phyloP scores from a whole-genome alignment of 306 rosid genomes.

The Aeschynomene evenia region DNA sequence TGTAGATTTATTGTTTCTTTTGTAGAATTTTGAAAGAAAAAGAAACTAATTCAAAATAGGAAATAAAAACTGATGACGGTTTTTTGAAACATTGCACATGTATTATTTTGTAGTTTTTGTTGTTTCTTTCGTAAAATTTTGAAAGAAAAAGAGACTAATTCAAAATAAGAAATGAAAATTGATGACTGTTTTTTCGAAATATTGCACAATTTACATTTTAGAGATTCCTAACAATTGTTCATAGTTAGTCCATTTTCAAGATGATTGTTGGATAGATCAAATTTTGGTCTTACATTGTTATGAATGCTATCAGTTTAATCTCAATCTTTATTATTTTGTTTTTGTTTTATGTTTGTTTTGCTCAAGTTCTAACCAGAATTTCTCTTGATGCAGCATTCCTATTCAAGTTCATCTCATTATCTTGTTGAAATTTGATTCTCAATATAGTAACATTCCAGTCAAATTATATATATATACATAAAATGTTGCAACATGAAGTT shows the following conservation, averaged over 20 bases:
- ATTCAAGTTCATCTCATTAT: background rate
- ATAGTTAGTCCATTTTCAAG: background rate
- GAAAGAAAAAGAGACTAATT: too few relatives aligned
- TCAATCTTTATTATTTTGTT: background rate
- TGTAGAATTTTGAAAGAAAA: too few relatives aligned
- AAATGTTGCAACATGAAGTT: background rate
- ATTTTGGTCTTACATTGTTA: background rate
- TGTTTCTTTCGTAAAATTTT: too few relatives aligned
- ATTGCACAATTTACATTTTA: background rate
- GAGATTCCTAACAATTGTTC: background rate
- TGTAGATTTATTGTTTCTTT: too few relatives aligned
- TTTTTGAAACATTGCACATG: too few relatives aligned
- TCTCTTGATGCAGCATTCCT: constrained; percentile 22
- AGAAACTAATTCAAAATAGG: too few relatives aligned
- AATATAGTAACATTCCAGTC: constrained; percentile 4
- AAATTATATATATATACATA: background rate
- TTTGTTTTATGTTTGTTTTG: background rate
- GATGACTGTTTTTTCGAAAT: too few relatives aligned
- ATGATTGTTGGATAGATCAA: background rate
- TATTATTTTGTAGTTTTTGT: too few relatives aligned
- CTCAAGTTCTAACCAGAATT: constrained; percentile 8
- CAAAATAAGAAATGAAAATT: too few relatives aligned
- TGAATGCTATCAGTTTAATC: background rate
- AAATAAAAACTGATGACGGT: too few relatives aligned
- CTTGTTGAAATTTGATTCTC: background rate